These are phyloP conservation scores for Myrmaecium sp. DNA, from an alignment of 2,329 filamentous ascomycete species.

Conservation along the genomic window DNA sequence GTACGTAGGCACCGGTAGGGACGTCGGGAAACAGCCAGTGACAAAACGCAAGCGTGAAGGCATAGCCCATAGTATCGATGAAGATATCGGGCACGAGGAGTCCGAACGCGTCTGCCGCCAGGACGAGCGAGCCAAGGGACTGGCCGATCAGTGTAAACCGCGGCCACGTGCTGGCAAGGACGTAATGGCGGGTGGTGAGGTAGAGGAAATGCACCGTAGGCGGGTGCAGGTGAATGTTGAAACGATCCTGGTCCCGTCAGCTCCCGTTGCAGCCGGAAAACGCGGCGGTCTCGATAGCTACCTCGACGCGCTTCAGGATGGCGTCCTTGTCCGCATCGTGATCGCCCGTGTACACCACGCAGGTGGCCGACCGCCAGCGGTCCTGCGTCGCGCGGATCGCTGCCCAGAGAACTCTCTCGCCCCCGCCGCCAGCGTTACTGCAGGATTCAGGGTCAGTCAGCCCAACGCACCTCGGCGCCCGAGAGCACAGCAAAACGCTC, in stretches of 20 bases:
- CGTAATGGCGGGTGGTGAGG: constrained; percentile 71
- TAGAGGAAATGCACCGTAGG: constrained; percentile 80
- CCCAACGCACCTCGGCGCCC: neutral
- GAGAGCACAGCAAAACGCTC: constrained; percentile 9
- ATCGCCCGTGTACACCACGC: constrained; percentile 89
- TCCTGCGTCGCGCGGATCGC: constrained; percentile 82
- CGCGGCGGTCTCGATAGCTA: constrained; percentile 21
- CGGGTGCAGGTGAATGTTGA: constrained; percentile 79
- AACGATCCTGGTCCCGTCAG: constrained; percentile 36
- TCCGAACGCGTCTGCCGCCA: constrained; percentile 87
- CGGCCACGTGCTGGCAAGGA: constrained; percentile 75
- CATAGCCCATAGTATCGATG: constrained; percentile 96
- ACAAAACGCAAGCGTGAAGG: constrained; percentile 69
- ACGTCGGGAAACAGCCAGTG: constrained; percentile 67
- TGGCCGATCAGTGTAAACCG: constrained; percentile 90
- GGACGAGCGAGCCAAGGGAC: constrained; percentile 68
- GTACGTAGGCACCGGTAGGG: constrained; percentile 83
- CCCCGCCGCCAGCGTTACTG: constrained; percentile 89
- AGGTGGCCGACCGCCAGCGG: constrained; percentile 75
- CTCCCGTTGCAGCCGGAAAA: too few species aligned
- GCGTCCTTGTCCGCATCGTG: constrained; percentile 67
- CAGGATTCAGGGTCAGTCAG: neutral
- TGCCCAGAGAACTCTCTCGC: constrained; percentile 91
- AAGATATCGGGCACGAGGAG: constrained; percentile 86
- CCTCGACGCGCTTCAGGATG: constrained; percentile 64